These are phyloP conservation scores for Aspergillus nomiae DNA, from an alignment of 2,329 filamentous ascomycete genomes.

Conservation along the genomic window DNA sequence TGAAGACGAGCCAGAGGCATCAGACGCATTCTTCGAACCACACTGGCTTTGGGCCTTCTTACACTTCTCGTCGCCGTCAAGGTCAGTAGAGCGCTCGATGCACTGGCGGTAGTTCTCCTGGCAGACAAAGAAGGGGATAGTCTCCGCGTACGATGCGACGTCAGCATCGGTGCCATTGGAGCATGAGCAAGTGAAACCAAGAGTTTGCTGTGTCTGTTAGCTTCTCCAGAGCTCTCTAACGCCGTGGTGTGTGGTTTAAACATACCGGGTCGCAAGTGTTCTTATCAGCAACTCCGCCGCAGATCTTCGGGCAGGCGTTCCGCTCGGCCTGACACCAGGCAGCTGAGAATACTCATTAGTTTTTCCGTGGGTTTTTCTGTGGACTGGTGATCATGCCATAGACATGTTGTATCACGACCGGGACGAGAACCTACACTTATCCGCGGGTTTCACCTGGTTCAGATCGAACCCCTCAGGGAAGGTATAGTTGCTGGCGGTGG, in stretches of 20 bases:
- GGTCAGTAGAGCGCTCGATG: constrained; percentile 43
- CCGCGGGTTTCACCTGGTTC: constrained; percentile 37
- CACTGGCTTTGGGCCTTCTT: constrained; percentile 48
- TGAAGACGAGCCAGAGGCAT: constrained; percentile 29
- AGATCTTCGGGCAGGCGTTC: constrained; percentile 63
- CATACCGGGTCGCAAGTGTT: constrained; percentile 63
- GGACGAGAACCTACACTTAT: constrained; percentile 30
- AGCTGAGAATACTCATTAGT: constrained; percentile 31
- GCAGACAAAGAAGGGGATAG: constrained; percentile 64
- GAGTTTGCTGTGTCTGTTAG: constrained; percentile 41
- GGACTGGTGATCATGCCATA: neutral
- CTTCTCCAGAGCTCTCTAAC: neutral
- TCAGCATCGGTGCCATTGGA: constrained; percentile 57
- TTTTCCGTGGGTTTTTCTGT: neutral
- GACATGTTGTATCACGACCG: neutral
- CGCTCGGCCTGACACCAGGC: constrained; percentile 62
- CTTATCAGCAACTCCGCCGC: constrained; percentile 50
- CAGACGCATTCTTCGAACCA: constrained; percentile 52
- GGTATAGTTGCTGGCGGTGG: constrained; percentile 45
- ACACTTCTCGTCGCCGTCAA: constrained; percentile 52
- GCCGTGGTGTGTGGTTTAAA: constrained; percentile 11
- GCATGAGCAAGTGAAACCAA: constrained; percentile 62
- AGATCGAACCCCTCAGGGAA: constrained; percentile 47
- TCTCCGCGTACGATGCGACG: constrained; percentile 58
- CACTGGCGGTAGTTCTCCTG: constrained; percentile 54